Percentiles rank a stretch among this genome's conserved stretches.
Evolutionary conservation across 1,284 basidiomycete species (phyloP).

Genomic region (Trichosporon sp.): DNA sequence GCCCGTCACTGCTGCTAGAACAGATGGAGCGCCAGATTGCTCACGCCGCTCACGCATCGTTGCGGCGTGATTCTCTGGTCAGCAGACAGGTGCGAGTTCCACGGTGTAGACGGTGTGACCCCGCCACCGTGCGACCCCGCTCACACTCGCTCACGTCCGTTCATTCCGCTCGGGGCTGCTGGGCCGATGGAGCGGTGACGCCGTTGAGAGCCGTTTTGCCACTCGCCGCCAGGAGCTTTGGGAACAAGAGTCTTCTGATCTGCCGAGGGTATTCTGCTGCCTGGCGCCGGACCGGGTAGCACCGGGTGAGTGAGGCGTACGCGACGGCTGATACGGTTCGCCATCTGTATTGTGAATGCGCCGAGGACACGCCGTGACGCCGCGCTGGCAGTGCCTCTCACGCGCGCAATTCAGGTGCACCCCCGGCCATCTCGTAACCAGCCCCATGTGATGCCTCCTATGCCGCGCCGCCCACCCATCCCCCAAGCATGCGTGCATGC

Average conservation of each 20-base stretch:
- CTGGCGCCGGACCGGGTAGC: no score
- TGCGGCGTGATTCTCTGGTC: not conserved
- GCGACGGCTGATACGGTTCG: conserved; percentile 1
- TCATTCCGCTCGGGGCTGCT: no score
- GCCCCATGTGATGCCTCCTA: conserved; percentile 5
- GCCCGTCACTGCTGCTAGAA: not conserved
- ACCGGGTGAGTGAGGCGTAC: not conserved
- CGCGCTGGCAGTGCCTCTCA: conserved; percentile 4
- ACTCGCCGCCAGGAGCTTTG: no score
- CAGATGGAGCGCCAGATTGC: not conserved
- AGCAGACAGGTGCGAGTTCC: not conserved
- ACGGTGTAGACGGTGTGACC: not conserved
- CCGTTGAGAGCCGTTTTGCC: not conserved
- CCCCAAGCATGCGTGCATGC: not conserved
- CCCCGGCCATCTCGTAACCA: conserved; percentile 10
- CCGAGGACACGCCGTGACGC: not conserved
- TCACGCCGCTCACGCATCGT: not conserved
- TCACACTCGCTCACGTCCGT: no score
- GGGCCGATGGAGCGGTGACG: no score
- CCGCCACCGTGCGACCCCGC: not conserved
- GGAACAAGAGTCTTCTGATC: not conserved
- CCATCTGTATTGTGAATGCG: not conserved
- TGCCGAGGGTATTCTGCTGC: not conserved
- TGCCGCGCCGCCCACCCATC: not conserved
- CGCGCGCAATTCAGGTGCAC: conserved; percentile 9